Evolutionary conservation across 768 basidiomycete species (phyloP), one percentile per base, ranked within the genome.

Genomic region (Boletus sp.): DNA sequence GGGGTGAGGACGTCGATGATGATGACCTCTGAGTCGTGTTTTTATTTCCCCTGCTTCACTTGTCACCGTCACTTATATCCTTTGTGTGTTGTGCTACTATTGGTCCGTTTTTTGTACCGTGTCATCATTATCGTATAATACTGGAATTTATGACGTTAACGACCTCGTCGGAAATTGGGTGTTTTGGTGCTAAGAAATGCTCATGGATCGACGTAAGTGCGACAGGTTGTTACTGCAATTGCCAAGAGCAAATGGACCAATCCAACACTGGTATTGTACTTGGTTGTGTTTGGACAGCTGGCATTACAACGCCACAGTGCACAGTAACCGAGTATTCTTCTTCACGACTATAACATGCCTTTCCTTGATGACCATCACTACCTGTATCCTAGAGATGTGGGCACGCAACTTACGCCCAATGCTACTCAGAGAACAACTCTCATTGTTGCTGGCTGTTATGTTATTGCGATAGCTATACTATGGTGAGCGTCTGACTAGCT

Each of bases 371-470:
- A 61, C 52, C 56, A 39, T 28, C 11, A 47, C 30, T 47, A 58
- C 53, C 47, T 72, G 55, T 62, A 66, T 47, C 10, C 61, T 36
- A 74, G 71, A 60, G 69, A 72, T 30, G 52, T 45, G n/a, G 33
- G 37, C 46, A 48, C 72, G 40, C 60, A 65, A 44, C 69, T 92
- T 36, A 83, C 82, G 24, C 90, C 90, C 1, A 90, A 83, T 59
- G 76, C 73, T 10, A 92, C 91, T 8, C 91, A 93, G 68, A 76
- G 78, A 61, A 84, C 77, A 14, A 94, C 92, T 1, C 74, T 94
- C 47, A 92, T 94, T 53, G 86, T 92, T 32, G 92, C 90, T 7
- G 90, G 83, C 10, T 78, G 78, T 32, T 94, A 93, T 71, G 75
- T 92, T 54, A 29, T 92, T 24, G 80, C 73, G 4, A 94, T 93